Percentiles rank a stretch among this genome's conserved stretches.
phyloP scores from a whole-genome alignment of 495 filamentous ascomycete species.

The Penicillium fimorum region DNA sequence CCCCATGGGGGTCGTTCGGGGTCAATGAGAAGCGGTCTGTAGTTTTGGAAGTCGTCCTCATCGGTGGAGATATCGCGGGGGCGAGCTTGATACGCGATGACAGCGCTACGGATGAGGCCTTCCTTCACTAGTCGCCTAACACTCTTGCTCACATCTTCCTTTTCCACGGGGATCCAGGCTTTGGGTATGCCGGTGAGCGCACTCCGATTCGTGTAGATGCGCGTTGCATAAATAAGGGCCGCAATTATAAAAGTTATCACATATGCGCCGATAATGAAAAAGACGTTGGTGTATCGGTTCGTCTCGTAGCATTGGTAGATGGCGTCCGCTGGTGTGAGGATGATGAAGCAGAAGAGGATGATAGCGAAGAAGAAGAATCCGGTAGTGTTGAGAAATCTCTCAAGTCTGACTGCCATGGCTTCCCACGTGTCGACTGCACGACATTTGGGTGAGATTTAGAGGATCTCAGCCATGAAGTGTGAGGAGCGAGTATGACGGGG shows the following conservation, averaged over 20 bases:
- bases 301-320: conserved; percentile 72
- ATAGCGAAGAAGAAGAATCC: conserved; percentile 76
- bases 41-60: conserved; percentile 28
- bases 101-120: conserved; percentile 68
- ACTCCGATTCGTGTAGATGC: conserved; percentile 85
- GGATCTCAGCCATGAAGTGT: conserved; percentile 8
- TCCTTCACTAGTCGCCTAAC: conserved; percentile 73
- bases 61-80: conserved; percentile 56
- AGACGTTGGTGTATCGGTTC: conserved; percentile 71
- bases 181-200: conserved; percentile 82
- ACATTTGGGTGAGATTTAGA: conserved; percentile 9
- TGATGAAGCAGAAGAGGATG: conserved; percentile 66
- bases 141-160: conserved; percentile 65
- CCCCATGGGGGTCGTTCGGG: conserved; percentile 66
- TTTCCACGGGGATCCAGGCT: conserved; percentile 75
- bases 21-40: conserved; percentile 35
- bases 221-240: conserved; percentile 73
- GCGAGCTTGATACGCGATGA: conserved; percentile 73
- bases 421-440: conserved; percentile 18
- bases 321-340: conserved; percentile 79
- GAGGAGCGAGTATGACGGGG: conserved; percentile 1
- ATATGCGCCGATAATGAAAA: conserved; percentile 78
- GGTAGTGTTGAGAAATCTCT: conserved; percentile 77
- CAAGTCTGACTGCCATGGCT: conserved; percentile 55
- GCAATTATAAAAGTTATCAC: conserved; percentile 70